Percentiles rank a stretch among this genome's conserved stretches.
These are phyloP conservation scores for Clathrus columnatus DNA, from an alignment of 768 basidiomycete species.

Conservation along the genomic window DNA sequence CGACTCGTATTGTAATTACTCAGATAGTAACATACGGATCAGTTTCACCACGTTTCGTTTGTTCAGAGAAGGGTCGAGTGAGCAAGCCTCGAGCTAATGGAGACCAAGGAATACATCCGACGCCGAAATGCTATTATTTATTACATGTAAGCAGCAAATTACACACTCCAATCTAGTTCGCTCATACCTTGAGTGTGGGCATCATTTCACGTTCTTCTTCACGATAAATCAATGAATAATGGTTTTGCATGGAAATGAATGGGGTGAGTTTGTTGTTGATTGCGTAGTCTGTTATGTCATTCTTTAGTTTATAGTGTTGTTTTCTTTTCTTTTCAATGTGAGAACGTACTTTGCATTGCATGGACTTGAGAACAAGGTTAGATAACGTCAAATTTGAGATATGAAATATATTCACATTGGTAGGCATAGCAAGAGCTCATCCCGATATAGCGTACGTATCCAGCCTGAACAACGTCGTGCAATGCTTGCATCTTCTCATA, in stretches of 20 bases:
- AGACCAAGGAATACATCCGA: conserved; percentile 52
- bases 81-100: conserved; percentile 46
- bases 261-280: conserved; percentile 47
- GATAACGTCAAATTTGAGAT: neutral
- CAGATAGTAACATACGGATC: conserved; percentile 22
- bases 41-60: conserved; percentile 31
- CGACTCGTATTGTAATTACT: neutral
- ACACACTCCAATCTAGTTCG: neutral
- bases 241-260: conserved; percentile 67
- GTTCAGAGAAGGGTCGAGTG: conserved; percentile 30
- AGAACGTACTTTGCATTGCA: conserved; percentile 29
- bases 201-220: conserved; percentile 63
- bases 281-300: conserved; percentile 40
- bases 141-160: neutral
- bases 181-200: conserved; percentile 42
- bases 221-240: conserved; percentile 50
- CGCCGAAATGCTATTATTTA: conserved; percentile 35
- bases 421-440: conserved; percentile 35
- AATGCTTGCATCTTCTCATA: conserved; percentile 35
- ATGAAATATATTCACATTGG: conserved; percentile 22
- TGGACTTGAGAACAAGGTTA: conserved; percentile 22
- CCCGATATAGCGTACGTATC: conserved; percentile 40
- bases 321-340: neutral
- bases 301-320: no score
- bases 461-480: conserved; percentile 41